phyloP scores from a whole-genome alignment of 108 stramenopile species.

The Skeletonema grethae region DNA sequence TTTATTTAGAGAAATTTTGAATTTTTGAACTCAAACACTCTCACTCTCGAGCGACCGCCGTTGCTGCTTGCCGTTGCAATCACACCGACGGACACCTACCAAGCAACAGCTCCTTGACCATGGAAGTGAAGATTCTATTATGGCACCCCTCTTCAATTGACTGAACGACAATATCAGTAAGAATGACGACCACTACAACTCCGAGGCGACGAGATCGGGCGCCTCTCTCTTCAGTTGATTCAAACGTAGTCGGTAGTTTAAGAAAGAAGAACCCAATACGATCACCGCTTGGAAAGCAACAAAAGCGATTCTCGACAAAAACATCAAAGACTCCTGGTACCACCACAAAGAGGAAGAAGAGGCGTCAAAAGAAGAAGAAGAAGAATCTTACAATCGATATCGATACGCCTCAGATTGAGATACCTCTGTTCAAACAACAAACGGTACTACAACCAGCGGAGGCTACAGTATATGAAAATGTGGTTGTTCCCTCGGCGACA shows the following conservation, averaged over 20 bases:
- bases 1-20: too few species aligned
- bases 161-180: not conserved
- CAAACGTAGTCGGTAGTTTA: not conserved
- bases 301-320: not conserved
- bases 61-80: too few species aligned
- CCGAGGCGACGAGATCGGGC: not conserved
- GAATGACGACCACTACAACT: not conserved
- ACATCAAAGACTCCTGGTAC: slow-evolving; percentile 2
- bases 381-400: too few species aligned
- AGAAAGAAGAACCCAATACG: not conserved
- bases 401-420: not conserved
- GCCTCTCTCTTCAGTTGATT: slow-evolving; percentile 1
- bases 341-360: not conserved
- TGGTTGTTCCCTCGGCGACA: not conserved
- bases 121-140: too few species aligned
- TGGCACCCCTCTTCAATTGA: not conserved
- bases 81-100: not conserved
- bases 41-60: too few species aligned
- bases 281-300: not conserved
- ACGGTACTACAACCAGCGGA: not conserved
- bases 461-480: not conserved
- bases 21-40: too few species aligned
- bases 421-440: not conserved
- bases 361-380: not conserved
- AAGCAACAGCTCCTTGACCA: too few species aligned